phyloP scores from a whole-genome alignment of 768 basidiomycete genomes.

The Auricularia cornea region DNA sequence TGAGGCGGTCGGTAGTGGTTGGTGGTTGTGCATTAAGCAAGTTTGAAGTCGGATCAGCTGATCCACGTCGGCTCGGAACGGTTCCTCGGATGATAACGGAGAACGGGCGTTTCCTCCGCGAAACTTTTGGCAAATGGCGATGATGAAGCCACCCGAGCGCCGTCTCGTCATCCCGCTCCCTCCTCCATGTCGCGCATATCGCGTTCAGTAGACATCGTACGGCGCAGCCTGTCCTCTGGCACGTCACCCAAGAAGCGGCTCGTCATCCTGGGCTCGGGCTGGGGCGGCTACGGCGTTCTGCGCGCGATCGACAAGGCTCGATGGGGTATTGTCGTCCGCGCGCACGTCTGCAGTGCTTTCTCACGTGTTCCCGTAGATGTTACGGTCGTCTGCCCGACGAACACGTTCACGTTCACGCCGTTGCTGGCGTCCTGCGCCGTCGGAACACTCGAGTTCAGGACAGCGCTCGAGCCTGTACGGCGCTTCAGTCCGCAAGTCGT shows the following conservation, averaged over 20 bases:
- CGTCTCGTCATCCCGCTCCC: too few species aligned
- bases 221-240: neutral
- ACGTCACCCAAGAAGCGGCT: slow-evolving; percentile 31
- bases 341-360: neutral
- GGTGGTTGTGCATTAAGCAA: too few species aligned
- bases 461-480: slow-evolving; percentile 71
- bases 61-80: neutral
- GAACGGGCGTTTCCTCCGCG: too few species aligned
- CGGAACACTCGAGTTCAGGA: slow-evolving; percentile 76
- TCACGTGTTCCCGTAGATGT: slow-evolving; percentile 37
- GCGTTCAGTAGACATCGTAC: neutral
- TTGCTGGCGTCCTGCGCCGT: slow-evolving; percentile 64
- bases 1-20: too few species aligned
- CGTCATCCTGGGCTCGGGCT: slow-evolving; percentile 67
- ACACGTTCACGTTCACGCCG: slow-evolving; percentile 53
- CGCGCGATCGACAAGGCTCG: slow-evolving; percentile 59
- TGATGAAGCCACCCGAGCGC: too few species aligned
- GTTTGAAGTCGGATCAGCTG: too few species aligned
- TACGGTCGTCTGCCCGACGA: slow-evolving; percentile 55
- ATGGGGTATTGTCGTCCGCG: slow-evolving; percentile 42
- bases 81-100: neutral
- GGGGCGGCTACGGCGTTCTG: slow-evolving; percentile 69
- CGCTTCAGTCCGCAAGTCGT: slow-evolving; percentile 38
- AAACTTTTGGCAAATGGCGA: too few species aligned
- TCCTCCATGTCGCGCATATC: neutral